These are phyloP conservation scores for Ogataea chonburiensis DNA, from an alignment of 805 yeast species.

Conservation along the genomic window DNA sequence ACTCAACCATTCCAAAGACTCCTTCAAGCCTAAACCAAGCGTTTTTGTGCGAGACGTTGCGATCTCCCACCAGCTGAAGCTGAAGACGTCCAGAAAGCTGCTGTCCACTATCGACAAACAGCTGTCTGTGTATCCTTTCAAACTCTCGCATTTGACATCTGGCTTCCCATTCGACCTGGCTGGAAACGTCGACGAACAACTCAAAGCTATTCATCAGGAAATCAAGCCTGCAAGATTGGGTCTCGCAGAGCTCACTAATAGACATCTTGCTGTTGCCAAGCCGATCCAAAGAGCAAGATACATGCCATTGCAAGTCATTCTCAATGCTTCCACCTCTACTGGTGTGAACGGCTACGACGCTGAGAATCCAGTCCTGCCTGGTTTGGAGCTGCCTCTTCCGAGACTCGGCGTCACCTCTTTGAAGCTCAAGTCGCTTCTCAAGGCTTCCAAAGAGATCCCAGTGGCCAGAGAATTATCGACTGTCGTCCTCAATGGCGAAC, in stretches of 20 bases:
- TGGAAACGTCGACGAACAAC: constrained; percentile 39
- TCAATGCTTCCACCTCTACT: constrained; percentile 62
- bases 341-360: constrained; percentile 70
- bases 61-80: constrained; percentile 71
- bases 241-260: constrained; percentile 72
- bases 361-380: constrained; percentile 61
- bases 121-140: constrained; percentile 89
- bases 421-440: constrained; percentile 62
- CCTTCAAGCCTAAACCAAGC: constrained; percentile 61
- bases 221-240: constrained; percentile 69
- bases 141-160: constrained; percentile 67
- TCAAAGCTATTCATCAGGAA: constrained; percentile 50
- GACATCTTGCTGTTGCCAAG: constrained; percentile 71
- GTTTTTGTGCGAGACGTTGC: constrained; percentile 84
- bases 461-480: constrained; percentile 83
- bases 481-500: constrained; percentile 51
- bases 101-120: constrained; percentile 68
- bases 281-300: constrained; percentile 73
- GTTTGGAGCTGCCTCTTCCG: constrained; percentile 74
- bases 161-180: constrained; percentile 55
- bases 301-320: constrained; percentile 64
- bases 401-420: constrained; percentile 68
- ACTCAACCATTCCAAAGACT: constrained; percentile 51
- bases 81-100: constrained; percentile 70
- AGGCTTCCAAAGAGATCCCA: constrained; percentile 49